Evolutionary conservation across 345 rosid genomes (phyloP).

Genomic region (Gossypioides kirkii): DNA sequence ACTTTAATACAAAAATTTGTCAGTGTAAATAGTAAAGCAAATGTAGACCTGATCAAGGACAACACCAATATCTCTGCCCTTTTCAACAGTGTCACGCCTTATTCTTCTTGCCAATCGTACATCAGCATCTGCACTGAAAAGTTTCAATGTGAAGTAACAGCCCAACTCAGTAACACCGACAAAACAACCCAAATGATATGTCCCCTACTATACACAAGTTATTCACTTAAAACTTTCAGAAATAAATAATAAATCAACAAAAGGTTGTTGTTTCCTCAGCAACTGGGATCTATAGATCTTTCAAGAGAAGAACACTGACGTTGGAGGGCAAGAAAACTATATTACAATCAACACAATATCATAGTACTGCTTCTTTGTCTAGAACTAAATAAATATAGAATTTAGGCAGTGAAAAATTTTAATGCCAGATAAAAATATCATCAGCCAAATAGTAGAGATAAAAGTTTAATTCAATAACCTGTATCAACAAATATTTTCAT

Average conservation of each 20-base stretch:
- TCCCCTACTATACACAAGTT: constrained; percentile 1
- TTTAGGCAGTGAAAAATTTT: background rate
- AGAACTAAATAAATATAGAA: background rate
- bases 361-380: background rate
- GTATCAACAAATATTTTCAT: constrained; percentile 98
- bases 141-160: constrained; percentile 34
- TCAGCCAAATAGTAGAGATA: background rate
- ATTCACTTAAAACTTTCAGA: background rate
- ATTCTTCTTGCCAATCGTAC: constrained; percentile 97
- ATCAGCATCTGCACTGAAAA: constrained; percentile 92
- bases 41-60: constrained; percentile 84
- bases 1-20: background rate
- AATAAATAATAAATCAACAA: background rate
- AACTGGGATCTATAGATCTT: background rate
- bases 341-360: background rate
- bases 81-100: constrained; percentile 80
- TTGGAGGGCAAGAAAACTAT: background rate
- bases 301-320: no score
- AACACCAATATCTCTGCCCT: constrained; percentile 75
- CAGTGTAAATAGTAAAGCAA: background rate
- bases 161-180: constrained; percentile 24
- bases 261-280: background rate
- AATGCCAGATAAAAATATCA: background rate
- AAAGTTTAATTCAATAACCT: constrained; percentile 36
- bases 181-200: background rate